A percentile compares a stretch with the other conserved stretches of the same genome.
Conservation (phyloP, 176 grass and related monocot species). For the Eragrostis curvula region DNA sequence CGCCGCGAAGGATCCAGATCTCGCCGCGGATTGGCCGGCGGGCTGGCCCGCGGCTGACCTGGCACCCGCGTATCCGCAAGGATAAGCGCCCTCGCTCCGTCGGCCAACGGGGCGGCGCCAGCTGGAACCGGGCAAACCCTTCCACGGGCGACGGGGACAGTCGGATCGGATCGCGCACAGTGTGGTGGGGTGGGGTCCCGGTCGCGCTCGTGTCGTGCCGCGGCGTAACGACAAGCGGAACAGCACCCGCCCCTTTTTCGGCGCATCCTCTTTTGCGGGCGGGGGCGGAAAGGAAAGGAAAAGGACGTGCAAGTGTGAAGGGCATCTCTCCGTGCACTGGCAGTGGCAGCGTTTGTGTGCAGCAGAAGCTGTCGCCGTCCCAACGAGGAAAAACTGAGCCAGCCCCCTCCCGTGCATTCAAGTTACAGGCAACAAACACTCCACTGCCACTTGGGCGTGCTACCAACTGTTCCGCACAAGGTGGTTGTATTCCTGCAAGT, state of each 20-base stretch:
- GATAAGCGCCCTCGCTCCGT: neutral
- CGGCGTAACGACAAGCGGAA: neutral
- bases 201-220: conserved; percentile 17
- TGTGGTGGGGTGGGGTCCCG: too few relatives aligned
- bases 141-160: conserved; percentile 14
- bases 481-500: neutral
- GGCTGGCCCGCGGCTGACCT: conserved; percentile 14
- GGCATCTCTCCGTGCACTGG: neutral
- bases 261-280: neutral
- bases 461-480: neutral
- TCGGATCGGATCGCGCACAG: neutral
- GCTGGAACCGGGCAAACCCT: neutral
- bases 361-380: neutral
- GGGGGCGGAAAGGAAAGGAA: neutral
- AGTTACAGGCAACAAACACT: neutral
- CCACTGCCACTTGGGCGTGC: neutral
- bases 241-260: neutral
- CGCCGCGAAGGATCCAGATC: conserved; percentile 35
- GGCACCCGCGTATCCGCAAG: conserved; percentile 30
- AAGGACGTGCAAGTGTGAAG: conserved; percentile 3
- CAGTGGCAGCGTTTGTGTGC: too few relatives aligned
- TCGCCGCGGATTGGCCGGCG: neutral
- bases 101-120: neutral
- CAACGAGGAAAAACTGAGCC: neutral
- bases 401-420: neutral